Base-by-base conservation (phyloP, 805 yeast genomes). In the Osmozyma mogii region DNA sequence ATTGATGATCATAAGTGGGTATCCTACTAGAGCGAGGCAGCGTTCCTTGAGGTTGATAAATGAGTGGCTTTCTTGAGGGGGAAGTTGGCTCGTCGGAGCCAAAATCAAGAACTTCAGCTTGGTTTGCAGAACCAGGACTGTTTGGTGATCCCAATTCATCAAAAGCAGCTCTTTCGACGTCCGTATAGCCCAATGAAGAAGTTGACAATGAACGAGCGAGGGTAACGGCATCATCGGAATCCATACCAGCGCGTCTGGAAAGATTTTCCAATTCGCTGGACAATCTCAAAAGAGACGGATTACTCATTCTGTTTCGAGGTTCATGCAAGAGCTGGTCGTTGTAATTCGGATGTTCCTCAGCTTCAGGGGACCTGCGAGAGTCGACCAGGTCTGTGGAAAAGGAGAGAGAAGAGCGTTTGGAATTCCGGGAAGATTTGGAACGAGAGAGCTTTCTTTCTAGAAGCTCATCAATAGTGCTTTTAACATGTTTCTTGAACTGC, bases 121-220 rank as follows among this genome's bases (percentile, higher is more conserved):
- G 37, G 15, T 8, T 24, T 16, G 27, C 24, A 7, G 43, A 15
- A 11, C 35, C 31, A 35, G 32, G 40, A n/a, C 51, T 50, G 29
- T 53, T 50, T 15, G 46, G 35, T 15, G 35, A 28, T 22, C 30
- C 46, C 30, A 57, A 20, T 31, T 53, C 60, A 32, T 56, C 60
- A 27, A 63, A 54, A 5, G 65, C 70, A 20, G 58, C 54, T 37
- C 50, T 62, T 44, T 70, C 77, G 4, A 66, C 62, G 31, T 64
- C 68, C 9, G 75, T 68, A 39, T 66, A 65, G 9, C 82, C 81
- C 17, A 80, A 60, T 0, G 84, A 73, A 0, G 81, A 70, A 27
- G 84, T 70, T 2, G 89, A 79, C 28, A 85, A 63, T 1, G 92
- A 76, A 45, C 94, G 63, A 0, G 94, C 95, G 32, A 84, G 61